phyloP scores from a whole-genome alignment of 1,139 yeast genomes.

The Diutina sp. region DNA sequence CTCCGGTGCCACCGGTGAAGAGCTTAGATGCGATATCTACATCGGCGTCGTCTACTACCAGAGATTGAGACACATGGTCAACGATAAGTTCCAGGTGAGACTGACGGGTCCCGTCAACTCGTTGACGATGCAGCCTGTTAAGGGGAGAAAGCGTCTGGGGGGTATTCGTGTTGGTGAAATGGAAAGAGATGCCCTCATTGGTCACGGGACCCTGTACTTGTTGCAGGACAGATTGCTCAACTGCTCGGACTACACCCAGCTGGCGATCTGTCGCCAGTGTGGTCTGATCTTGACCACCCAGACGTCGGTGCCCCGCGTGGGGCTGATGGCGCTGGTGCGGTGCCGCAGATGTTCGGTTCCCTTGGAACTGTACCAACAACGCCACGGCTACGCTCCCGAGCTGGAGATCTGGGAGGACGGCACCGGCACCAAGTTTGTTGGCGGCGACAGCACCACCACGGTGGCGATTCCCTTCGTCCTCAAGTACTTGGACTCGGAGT shows the following conservation, averaged over 20 bases:
- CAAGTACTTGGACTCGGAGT: constrained; percentile 88
- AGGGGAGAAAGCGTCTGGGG: constrained; percentile 98
- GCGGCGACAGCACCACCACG: constrained; percentile 86
- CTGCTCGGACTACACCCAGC: constrained; percentile 91
- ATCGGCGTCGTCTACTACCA: constrained; percentile 96
- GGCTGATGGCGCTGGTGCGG: constrained; percentile 62
- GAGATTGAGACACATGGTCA: constrained; percentile 98
- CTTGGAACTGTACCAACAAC: constrained; percentile 29
- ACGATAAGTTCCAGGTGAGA: constrained; percentile 98
- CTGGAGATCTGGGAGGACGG: constrained; percentile 97
- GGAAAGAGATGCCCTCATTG: constrained; percentile 98
- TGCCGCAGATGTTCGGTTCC: constrained; percentile 86
- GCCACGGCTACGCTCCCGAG: constrained; percentile 42
- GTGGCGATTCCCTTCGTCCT: constrained; percentile 96
- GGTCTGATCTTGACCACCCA: constrained; percentile 88
- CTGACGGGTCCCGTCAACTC: constrained; percentile 97
- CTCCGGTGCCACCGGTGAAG: constrained; percentile 98
- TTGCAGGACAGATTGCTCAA: constrained; percentile 91
- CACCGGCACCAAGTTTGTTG: constrained; percentile 78
- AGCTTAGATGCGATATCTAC: constrained; percentile 87
- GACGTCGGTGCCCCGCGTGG: constrained; percentile 82
- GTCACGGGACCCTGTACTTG: constrained; percentile 96
- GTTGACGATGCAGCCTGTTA: constrained; percentile 97
- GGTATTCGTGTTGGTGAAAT: constrained; percentile 99
- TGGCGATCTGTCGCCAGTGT: constrained; percentile 82